These are phyloP conservation scores for Syncephalastrum contaminatum DNA, from an alignment of 371 early-diverging fungal species.

Conservation along the genomic window DNA sequence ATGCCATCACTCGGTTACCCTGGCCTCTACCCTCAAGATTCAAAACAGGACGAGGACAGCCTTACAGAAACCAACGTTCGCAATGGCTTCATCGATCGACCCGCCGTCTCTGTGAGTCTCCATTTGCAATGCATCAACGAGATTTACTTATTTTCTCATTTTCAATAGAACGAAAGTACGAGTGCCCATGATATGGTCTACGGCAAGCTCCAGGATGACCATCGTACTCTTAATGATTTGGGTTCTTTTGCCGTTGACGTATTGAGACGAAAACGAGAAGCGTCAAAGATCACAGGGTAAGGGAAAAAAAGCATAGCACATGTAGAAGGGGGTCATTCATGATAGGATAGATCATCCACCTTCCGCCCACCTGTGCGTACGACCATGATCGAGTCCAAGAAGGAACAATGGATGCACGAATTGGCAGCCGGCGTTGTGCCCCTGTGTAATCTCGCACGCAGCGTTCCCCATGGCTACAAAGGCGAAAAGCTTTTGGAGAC, in stretches of 20 bases:
- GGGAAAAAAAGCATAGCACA: neutral
- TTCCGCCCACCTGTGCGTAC: slow-evolving; percentile 60
- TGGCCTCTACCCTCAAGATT: slow-evolving; percentile 67
- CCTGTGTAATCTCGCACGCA: slow-evolving; percentile 55
- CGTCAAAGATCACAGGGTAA: slow-evolving; percentile 55
- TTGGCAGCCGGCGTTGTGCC: slow-evolving; percentile 53
- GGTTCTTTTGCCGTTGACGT: slow-evolving; percentile 62
- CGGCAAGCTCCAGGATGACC: slow-evolving; percentile 52
- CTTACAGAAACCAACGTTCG: slow-evolving; percentile 69
- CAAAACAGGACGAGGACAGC: slow-evolving; percentile 60
- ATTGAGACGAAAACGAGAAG: slow-evolving; percentile 50
- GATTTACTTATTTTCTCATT: neutral
- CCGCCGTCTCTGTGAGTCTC: slow-evolving; percentile 45
- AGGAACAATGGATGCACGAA: slow-evolving; percentile 64
- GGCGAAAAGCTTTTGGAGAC: slow-evolving; percentile 64
- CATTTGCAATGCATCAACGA: neutral
- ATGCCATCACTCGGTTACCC: slow-evolving; percentile 59
- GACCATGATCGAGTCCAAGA: slow-evolving; percentile 54
- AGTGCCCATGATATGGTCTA: slow-evolving; percentile 54
- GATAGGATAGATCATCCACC: slow-evolving; percentile 39
- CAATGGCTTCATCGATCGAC: slow-evolving; percentile 66
- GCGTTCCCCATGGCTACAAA: slow-evolving; percentile 67
- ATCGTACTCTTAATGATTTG: slow-evolving; percentile 47
- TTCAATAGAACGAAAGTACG: slow-evolving; percentile 44
- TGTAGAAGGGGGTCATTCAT: too few relatives aligned